Evolutionary conservation across 768 basidiomycete species (phyloP).

Genomic region (Tulasnella sp.): DNA sequence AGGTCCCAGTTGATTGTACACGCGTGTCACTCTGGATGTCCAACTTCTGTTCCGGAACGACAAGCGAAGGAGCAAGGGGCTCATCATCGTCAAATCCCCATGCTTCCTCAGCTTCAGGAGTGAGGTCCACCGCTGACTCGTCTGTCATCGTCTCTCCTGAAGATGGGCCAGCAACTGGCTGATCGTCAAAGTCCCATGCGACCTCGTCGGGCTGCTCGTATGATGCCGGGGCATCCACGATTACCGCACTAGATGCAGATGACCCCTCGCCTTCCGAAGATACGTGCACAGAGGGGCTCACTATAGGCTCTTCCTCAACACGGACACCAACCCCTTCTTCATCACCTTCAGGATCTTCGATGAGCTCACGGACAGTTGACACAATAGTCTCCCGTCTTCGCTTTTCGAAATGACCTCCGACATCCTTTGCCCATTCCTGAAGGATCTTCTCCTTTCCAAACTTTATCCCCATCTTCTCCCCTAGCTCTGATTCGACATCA

Average conservation of each 20-base stretch:
- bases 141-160: not conserved
- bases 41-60: not conserved
- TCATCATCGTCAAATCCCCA: slow-evolving; percentile 35
- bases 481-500: slow-evolving; percentile 48
- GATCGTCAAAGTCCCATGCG: slow-evolving; percentile 41
- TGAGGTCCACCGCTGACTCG: not conserved
- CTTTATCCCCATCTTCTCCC: slow-evolving; percentile 39
- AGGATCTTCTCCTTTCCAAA: slow-evolving; percentile 40
- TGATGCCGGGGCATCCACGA: not conserved
- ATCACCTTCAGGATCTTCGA: slow-evolving; percentile 26
- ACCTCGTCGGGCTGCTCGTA: slow-evolving; percentile 26
- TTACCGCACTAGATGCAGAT: not conserved
- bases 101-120: slow-evolving; percentile 23
- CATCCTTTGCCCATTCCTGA: slow-evolving; percentile 55
- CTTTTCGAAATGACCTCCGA: slow-evolving; percentile 68
- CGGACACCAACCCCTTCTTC: slow-evolving; percentile 14
- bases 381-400: slow-evolving; percentile 58
- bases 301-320: slow-evolving; percentile 1
- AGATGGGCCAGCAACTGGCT: slow-evolving; percentile 20
- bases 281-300: not conserved
- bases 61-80: not conserved
- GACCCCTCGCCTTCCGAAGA: not conserved
- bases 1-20: not conserved
- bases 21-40: not conserved
- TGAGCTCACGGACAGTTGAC: slow-evolving; percentile 45